phyloP scores from a whole-genome alignment of 2,329 filamentous ascomycete species.

The Aspergillus sp. region DNA sequence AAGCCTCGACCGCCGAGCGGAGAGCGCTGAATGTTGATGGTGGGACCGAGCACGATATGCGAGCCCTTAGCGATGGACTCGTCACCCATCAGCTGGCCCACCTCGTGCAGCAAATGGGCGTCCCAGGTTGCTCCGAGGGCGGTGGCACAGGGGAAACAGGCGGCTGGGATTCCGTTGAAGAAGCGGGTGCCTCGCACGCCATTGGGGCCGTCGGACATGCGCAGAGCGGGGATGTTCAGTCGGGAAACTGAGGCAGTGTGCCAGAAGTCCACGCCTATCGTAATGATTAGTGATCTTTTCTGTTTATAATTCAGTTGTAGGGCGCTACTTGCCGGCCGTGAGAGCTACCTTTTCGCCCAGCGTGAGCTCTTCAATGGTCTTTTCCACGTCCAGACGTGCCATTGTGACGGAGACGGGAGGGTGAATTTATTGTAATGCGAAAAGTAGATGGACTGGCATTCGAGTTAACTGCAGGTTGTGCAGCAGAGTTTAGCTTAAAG shows the following conservation, averaged over 20 bases:
- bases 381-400: conserved; percentile 42
- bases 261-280: conserved; percentile 63
- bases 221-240: conserved; percentile 65
- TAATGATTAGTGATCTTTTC: background rate
- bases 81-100: conserved; percentile 70
- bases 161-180: conserved; percentile 69
- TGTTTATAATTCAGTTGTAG: conserved; percentile 5
- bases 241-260: conserved; percentile 65
- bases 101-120: conserved; percentile 65
- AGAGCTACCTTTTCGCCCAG: conserved; percentile 60
- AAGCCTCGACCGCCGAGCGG: conserved; percentile 84
- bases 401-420: conserved; percentile 23
- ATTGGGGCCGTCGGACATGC: conserved; percentile 70
- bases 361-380: conserved; percentile 56
- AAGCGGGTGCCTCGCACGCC: conserved; percentile 69
- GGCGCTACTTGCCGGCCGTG: conserved; percentile 34
- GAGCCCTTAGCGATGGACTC: conserved; percentile 74
- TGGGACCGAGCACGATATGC: conserved; percentile 73
- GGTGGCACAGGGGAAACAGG: conserved; percentile 76
- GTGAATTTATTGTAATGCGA: background rate
- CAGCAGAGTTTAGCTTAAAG: too few relatives aligned
- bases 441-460: too few relatives aligned
- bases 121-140: conserved; percentile 82
- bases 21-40: conserved; percentile 78
- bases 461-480: too few relatives aligned